phyloP scores from a whole-genome alignment of 371 early-diverging fungal species.

The Mucor circinelloides region DNA sequence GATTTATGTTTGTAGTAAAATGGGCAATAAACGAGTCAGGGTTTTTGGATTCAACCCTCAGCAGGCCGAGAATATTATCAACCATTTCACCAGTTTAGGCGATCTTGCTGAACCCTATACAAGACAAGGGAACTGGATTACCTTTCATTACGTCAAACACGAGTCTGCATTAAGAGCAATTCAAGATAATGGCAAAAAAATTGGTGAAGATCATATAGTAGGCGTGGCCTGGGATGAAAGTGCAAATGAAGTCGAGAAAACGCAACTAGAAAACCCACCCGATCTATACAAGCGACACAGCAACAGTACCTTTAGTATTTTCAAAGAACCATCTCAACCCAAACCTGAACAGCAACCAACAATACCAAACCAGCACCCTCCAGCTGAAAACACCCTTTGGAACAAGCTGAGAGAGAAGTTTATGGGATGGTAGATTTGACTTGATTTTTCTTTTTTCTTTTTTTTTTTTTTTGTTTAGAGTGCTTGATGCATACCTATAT shows the following conservation, averaged over 20 bases:
- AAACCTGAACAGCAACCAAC: not conserved
- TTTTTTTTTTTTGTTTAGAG: not conserved
- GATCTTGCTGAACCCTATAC: constrained; percentile 28
- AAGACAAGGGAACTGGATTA: constrained; percentile 42
- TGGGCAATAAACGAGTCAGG: constrained; percentile 12
- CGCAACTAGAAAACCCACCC: not conserved
- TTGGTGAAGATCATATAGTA: constrained; percentile 20
- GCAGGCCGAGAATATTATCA: constrained; percentile 22
- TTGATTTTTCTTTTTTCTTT: too few species aligned
- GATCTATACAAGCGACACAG: not conserved
- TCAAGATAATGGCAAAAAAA: constrained; percentile 28
- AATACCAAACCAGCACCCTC: not conserved
- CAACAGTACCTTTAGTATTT: not conserved
- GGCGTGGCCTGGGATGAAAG: constrained; percentile 26
- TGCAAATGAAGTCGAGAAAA: not conserved
- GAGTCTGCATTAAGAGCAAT: constrained; percentile 37
- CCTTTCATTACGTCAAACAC: constrained; percentile 29
- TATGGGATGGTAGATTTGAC: not conserved
- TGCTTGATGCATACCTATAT: not conserved
- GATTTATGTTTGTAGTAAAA: not conserved
- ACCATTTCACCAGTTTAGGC: constrained; percentile 33
- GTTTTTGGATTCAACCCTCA: constrained; percentile 43
- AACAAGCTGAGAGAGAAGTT: not conserved
- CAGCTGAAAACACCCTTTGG: not conserved
- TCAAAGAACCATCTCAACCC: not conserved